Base-by-base conservation (phyloP, 2,329 filamentous ascomycete species). In the Reticulascus tulasneorum region DNA sequence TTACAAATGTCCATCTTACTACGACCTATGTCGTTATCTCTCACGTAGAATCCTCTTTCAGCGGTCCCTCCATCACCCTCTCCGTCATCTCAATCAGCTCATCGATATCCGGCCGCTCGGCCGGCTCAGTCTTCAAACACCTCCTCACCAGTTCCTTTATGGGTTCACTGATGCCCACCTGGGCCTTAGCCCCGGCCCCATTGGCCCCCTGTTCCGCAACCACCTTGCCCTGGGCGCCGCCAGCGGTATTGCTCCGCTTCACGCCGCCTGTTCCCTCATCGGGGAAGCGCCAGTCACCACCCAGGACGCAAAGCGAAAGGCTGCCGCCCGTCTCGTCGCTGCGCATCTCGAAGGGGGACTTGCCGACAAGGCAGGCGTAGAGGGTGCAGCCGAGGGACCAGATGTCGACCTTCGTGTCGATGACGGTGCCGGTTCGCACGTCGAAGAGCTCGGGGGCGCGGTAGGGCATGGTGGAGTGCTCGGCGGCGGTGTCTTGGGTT, bases 401-500 rank as follows among this genome's bases (percentile, higher is more conserved):
- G 47, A 98, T 94, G 61, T 98, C 93, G 25, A 95, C 88, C 59
- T 96, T 96, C 10, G 90, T 94, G 63, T 97, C 93, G 54, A 98
- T 84, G 33, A 88, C 79, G 31, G 84, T 82, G 45, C 87, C 91
- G 4, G 89, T 96, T 65, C 94, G 94, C 38, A 97, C 93, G 60
- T 98, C 93, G 62, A 98, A 98, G 42, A 98, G 81, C 64, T 98
- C 93, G 0, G 93, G 93, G 2, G 93, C 93, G 41, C 93, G 88
- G 66, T 98, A 98, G 1, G 93, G 90, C 91, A 98, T 97, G 25
- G 93, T 98, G 47, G 83, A 91, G 70, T 97, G 91, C 61, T 98
- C 93, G 36, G 91, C 93, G 16, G 93, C 93, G 25, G 80, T 86
- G 61, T 98, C 93, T 65, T 97, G 93, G 23, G 94, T 86, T 35